Percentiles rank a stretch among this genome's conserved stretches.
phyloP scores from a whole-genome alignment of 805 yeast genomes.

The Pichia paraexigua region DNA sequence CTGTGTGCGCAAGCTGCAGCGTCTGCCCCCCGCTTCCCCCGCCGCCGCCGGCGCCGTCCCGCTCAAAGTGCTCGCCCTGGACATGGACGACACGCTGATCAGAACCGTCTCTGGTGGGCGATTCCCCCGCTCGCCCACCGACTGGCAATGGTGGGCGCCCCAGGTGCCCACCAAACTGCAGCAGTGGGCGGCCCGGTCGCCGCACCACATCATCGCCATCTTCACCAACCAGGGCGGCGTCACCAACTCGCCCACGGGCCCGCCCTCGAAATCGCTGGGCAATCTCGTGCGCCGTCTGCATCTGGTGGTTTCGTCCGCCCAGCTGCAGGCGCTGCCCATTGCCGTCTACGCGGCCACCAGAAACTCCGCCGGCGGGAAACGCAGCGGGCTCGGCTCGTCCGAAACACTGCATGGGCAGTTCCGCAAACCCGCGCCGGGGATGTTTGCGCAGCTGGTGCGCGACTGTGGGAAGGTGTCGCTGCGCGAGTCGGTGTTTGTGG shows the following conservation, averaged over 20 bases:
- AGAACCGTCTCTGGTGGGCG: not conserved
- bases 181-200: not conserved
- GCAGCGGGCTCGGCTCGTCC: slow-evolving; percentile 14
- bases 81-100: not conserved
- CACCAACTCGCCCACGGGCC: slow-evolving; percentile 15
- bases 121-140: not conserved
- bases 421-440: slow-evolving; percentile 74
- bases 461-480: slow-evolving; percentile 21
- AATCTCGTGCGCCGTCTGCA: slow-evolving; percentile 38
- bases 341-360: slow-evolving; percentile 63
- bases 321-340: slow-evolving; percentile 19
- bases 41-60: not conserved
- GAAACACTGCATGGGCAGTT: slow-evolving; percentile 30
- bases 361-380: slow-evolving; percentile 30
- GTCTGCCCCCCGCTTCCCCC: not conserved
- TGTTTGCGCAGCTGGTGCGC: slow-evolving; percentile 52
- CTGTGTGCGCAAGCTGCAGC: not conserved
- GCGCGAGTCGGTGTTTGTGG: slow-evolving; percentile 49
- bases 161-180: not conserved
- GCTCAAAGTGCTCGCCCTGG: not conserved
- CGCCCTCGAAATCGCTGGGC: slow-evolving; percentile 27
- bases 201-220: slow-evolving; percentile 41
- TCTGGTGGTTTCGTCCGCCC: slow-evolving; percentile 22
- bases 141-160: not conserved
- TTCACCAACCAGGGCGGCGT: slow-evolving; percentile 85